Evolutionary conservation across 202 grass and related monocot species (phyloP).

Genomic region (Saccharum hybrid): DNA sequence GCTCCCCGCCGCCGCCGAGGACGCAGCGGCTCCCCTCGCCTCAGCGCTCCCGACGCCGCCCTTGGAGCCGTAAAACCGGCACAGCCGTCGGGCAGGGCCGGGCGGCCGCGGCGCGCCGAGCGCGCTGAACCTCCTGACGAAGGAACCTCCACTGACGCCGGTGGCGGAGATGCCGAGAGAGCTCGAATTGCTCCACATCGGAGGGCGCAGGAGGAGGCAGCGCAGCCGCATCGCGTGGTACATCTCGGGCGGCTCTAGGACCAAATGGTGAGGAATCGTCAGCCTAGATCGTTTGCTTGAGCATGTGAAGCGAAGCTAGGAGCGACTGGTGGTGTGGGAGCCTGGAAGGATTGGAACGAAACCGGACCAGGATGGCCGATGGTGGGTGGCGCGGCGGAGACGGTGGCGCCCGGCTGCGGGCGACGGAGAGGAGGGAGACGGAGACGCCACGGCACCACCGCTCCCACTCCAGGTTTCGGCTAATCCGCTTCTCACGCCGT

Average conservation of each 20-base stretch:
- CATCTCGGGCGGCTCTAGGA: conserved; percentile 49
- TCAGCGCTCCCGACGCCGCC: conserved; percentile 69
- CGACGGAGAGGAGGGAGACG: conserved; percentile 46
- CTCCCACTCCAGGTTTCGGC: conserved; percentile 33
- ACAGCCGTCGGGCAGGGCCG: conserved; percentile 34
- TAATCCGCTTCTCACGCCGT: conserved; percentile 54
- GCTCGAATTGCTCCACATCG: conserved; percentile 44
- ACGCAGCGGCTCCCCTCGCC: conserved; percentile 46
- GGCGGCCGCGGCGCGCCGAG: conserved; percentile 41
- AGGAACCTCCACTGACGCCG: conserved; percentile 38
- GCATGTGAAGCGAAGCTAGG: conserved; percentile 5
- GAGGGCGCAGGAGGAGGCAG: conserved; percentile 52
- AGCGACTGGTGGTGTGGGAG: neutral
- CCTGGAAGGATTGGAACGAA: neutral
- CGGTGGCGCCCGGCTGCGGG: conserved; percentile 42
- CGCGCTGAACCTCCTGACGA: conserved; percentile 50
- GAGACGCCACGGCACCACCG: conserved; percentile 52
- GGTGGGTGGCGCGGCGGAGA: conserved; percentile 20
- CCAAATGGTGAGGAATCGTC: conserved; percentile 39
- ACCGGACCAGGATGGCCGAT: neutral
- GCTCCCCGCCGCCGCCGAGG: conserved; percentile 38
- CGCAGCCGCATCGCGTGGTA: conserved; percentile 59
- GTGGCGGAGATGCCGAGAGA: conserved; percentile 45
- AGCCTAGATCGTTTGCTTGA: conserved; percentile 19
- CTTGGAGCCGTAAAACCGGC: conserved; percentile 80